Evolutionary conservation across 2,329 filamentous ascomycete species (phyloP).

Genomic region (Calonectria henricotiae): DNA sequence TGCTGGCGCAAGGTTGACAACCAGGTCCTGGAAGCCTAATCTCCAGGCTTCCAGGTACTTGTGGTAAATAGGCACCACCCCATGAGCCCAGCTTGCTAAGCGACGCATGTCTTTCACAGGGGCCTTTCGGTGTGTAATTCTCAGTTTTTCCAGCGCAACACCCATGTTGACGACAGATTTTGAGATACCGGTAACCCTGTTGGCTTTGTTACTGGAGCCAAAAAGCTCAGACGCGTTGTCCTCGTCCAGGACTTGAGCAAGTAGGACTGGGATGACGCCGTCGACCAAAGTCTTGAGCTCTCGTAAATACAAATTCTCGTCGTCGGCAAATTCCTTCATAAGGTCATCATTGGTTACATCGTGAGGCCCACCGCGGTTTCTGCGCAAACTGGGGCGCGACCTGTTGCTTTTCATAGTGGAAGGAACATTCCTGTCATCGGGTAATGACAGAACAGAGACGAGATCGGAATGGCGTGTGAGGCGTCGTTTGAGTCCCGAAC

Average conservation of each 20-base stretch:
- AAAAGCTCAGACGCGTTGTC: conserved; percentile 79
- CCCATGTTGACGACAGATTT: conserved; percentile 97
- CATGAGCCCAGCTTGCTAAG: conserved; percentile 86
- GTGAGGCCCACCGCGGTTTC: conserved; percentile 77
- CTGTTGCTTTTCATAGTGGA: conserved; percentile 79
- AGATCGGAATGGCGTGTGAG: conserved; percentile 95
- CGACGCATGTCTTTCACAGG: conserved; percentile 81
- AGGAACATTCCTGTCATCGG: conserved; percentile 71
- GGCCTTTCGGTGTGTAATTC: conserved; percentile 84
- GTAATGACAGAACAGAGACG: conserved; percentile 90
- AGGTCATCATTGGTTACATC: conserved; percentile 83
- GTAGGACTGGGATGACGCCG: conserved; percentile 92
- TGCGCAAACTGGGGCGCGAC: conserved; percentile 85
- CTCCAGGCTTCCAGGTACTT: conserved; percentile 92
- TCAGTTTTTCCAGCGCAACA: conserved; percentile 87
- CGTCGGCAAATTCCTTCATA: conserved; percentile 84
- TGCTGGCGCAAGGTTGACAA: conserved; percentile 90
- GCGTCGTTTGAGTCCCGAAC: conserved; percentile 77
- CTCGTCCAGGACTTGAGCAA: conserved; percentile 86
- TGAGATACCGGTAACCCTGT: conserved; percentile 76
- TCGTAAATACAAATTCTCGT: conserved; percentile 90
- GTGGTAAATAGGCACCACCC: conserved; percentile 83
- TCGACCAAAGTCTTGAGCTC: conserved; percentile 95
- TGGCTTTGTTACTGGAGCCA: conserved; percentile 68
- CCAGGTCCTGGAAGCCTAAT: conserved; percentile 92